phyloP scores from a whole-genome alignment of 768 basidiomycete species.

The Termitomyces sp. region DNA sequence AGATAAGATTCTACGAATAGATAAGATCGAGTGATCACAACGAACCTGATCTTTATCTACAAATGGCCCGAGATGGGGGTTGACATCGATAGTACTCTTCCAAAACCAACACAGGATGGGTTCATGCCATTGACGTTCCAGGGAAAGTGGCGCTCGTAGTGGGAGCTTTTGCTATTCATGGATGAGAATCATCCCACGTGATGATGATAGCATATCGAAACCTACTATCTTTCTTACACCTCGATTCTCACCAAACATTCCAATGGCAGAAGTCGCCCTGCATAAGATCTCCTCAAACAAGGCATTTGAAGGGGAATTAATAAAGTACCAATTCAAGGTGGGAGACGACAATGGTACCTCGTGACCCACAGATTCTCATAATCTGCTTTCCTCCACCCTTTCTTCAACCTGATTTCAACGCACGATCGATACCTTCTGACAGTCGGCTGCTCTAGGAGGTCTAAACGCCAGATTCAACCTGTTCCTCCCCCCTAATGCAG shows the following conservation, averaged over 20 bases:
- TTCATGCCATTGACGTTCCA: background rate
- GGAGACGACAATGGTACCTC: slow-evolving; percentile 7
- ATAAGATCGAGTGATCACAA: slow-evolving; percentile 6
- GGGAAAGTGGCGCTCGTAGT: background rate
- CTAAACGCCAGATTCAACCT: slow-evolving; percentile 80
- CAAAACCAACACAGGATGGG: background rate
- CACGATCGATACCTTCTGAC: background rate
- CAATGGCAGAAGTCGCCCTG: slow-evolving; percentile 26
- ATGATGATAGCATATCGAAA: slow-evolving; percentile 3
- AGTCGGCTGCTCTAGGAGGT: slow-evolving; percentile 73
- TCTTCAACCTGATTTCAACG: background rate
- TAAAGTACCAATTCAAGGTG: slow-evolving; percentile 85
- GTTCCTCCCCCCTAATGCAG: slow-evolving; percentile 70
- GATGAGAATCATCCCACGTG: slow-evolving; percentile 9
- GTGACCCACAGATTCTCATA: background rate
- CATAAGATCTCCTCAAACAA: slow-evolving; percentile 75
- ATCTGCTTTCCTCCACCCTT: background rate
- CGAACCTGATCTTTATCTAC: background rate
- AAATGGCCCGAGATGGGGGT: slow-evolving; percentile 2
- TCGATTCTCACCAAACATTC: background rate
- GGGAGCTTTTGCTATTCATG: background rate
- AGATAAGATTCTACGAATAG: background rate
- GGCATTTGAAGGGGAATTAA: slow-evolving; percentile 74
- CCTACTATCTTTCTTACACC: background rate
- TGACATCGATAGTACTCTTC: background rate